Percentiles rank a stretch among this genome's conserved stretches.
These are phyloP conservation scores for Lasiodiplodia hormozganensis DNA, from an alignment of 2,329 filamentous ascomycete genomes.

Conservation along the genomic window DNA sequence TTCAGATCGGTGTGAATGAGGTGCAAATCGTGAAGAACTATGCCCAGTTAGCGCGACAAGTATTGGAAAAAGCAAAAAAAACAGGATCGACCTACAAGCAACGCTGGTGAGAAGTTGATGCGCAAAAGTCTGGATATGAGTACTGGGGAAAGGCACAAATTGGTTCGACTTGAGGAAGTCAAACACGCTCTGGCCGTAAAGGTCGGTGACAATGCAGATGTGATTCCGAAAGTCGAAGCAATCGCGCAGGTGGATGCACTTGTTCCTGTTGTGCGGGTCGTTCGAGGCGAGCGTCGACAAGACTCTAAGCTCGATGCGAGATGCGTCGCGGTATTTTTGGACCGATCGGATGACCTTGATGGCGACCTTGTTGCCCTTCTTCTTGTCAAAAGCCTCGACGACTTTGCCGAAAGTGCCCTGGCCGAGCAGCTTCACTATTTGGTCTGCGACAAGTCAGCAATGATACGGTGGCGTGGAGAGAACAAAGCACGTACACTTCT, in stretches of 20 bases:
- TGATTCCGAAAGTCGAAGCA: slow-evolving; percentile 98
- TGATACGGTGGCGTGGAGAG: slow-evolving; percentile 21
- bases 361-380: slow-evolving; percentile 80
- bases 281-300: slow-evolving; percentile 91
- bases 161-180: slow-evolving; percentile 96
- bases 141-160: slow-evolving; percentile 97
- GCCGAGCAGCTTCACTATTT: slow-evolving; percentile 86
- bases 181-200: slow-evolving; percentile 94
- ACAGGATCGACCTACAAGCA: slow-evolving; percentile 72
- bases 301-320: slow-evolving; percentile 90
- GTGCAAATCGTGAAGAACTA: slow-evolving; percentile 94
- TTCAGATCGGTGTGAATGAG: slow-evolving; percentile 88
- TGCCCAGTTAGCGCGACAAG: slow-evolving; percentile 36
- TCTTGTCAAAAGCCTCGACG: slow-evolving; percentile 85
- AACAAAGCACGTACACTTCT: slow-evolving; percentile 73
- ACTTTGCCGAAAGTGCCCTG: slow-evolving; percentile 99
- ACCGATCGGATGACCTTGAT: slow-evolving; percentile 99
- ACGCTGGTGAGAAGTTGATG: slow-evolving; percentile 97
- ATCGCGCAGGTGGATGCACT: slow-evolving; percentile 94
- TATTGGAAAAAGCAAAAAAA: slow-evolving; percentile 14
- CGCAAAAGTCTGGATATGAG: slow-evolving; percentile 96
- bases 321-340: slow-evolving; percentile 97
- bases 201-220: slow-evolving; percentile 83
- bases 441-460: slow-evolving; percentile 63
- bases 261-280: slow-evolving; percentile 89